Evolutionary conservation across 2,329 filamentous ascomycete species (phyloP).

Genomic region (Colletotrichum acutatum): DNA sequence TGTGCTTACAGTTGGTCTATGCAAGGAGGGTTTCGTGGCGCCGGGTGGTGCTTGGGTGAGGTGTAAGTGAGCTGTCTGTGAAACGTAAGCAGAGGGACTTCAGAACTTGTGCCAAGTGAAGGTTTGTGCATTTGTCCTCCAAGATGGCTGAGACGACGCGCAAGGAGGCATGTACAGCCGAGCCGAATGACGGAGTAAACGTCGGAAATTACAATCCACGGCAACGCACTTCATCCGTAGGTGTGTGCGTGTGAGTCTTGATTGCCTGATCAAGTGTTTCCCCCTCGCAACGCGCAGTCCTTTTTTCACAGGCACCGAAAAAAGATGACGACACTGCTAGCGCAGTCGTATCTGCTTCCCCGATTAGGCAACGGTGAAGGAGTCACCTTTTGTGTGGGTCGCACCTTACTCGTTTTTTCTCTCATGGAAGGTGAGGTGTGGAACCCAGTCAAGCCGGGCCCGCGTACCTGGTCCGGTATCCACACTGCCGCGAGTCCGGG

Average conservation of each 20-base stretch:
- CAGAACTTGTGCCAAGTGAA: not conserved
- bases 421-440: not conserved
- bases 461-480: not conserved
- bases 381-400: not conserved
- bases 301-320: too few species aligned
- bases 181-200: not conserved
- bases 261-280: not conserved
- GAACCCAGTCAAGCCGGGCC: not conserved
- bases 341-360: slow-evolving; percentile 22
- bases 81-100: not conserved
- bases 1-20: not conserved
- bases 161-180: not conserved
- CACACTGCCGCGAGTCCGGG: not conserved
- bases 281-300: not conserved
- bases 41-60: not conserved
- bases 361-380: slow-evolving; percentile 8
- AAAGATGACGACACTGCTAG: not conserved
- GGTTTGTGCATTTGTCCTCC: too few species aligned
- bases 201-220: not conserved
- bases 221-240: not conserved
- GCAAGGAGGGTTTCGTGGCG: not conserved
- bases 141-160: not conserved
- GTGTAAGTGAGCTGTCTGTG: not conserved
- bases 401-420: not conserved
- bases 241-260: not conserved